Conservation (phyloP, 805 yeast genomes). For the Wickerhamomyces rabaulensis region DNA sequence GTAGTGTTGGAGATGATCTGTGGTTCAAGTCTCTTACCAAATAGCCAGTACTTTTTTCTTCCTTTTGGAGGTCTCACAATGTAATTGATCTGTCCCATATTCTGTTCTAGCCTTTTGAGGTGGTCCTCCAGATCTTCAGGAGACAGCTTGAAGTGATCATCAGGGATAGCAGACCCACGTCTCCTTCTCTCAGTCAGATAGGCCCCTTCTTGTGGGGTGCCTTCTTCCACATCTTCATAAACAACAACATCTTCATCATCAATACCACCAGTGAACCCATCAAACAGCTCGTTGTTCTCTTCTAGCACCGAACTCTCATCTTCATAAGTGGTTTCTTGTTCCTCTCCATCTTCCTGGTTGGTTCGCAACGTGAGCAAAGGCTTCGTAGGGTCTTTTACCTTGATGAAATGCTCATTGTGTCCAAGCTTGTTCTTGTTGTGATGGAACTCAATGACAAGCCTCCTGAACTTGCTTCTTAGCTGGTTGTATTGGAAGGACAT, state of each 20-base stretch:
- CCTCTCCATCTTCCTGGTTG: background rate
- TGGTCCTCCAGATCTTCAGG: constrained; percentile 2
- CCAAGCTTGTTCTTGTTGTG: constrained; percentile 8
- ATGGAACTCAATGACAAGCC: constrained; percentile 10
- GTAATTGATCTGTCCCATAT: constrained; percentile 7
- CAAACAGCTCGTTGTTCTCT: constrained; percentile 1
- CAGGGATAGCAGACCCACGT: background rate
- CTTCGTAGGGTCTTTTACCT: constrained; percentile 4
- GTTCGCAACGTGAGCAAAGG: constrained; percentile 6
- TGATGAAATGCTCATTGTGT: constrained; percentile 4
- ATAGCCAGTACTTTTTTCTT: constrained; percentile 10
- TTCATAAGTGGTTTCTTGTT: background rate
- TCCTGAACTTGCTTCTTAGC: constrained; percentile 7
- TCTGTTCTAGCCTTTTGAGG: constrained; percentile 1
- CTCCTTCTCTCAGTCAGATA: background rate
- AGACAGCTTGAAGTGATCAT: background rate
- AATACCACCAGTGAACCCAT: constrained; percentile 1
- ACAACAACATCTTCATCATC: background rate
- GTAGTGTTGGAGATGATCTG: background rate
- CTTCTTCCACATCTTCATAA: background rate
- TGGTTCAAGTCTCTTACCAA: constrained; percentile 6
- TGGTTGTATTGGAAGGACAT: background rate
- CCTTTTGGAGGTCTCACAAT: constrained; percentile 6
- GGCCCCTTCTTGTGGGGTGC: background rate
- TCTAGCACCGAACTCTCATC: background rate